A percentile compares a stretch with the other conserved stretches of the same genome.
Conservation (phyloP, 306 rosid species). For the Gynostemma pentaphyllum region DNA sequence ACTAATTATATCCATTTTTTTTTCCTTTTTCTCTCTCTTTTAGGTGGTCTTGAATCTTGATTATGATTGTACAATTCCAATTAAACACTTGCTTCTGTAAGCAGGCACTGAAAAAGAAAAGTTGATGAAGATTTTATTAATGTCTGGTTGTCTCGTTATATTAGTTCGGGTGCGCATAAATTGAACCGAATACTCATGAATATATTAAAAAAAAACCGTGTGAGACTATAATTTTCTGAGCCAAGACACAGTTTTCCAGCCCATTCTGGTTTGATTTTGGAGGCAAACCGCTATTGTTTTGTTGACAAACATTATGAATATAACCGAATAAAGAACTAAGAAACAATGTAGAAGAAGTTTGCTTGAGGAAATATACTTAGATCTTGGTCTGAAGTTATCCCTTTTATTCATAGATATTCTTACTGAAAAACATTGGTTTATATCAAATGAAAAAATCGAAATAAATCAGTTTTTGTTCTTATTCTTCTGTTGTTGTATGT, state of each 20-base stretch:
- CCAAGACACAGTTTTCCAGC: constrained; percentile 6
- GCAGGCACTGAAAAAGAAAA: constrained; percentile 1
- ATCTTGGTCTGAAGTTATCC: constrained; percentile 1
- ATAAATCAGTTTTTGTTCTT: not conserved
- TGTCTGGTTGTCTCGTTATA: too few species aligned
- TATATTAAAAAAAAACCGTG: too few species aligned
- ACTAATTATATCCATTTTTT: not conserved
- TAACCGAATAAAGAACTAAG: not conserved
- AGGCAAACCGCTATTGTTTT: constrained; percentile 7
- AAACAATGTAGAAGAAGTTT: not conserved
- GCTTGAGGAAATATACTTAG: constrained; percentile 1
- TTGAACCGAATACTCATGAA: too few species aligned
- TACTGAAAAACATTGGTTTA: not conserved
- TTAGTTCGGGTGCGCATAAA: too few species aligned
- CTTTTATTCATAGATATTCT: not conserved
- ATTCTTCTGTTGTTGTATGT: not conserved
- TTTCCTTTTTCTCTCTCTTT: not conserved
- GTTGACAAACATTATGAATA: constrained; percentile 4
- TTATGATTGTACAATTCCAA: constrained; percentile 10
- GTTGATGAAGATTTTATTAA: constrained; percentile 2
- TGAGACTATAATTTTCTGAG: not conserved
- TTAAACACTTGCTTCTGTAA: not conserved
- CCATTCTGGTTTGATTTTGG: not conserved
- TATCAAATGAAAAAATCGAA: not conserved
- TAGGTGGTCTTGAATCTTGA: not conserved